Evolutionary conservation across 495 filamentous ascomycete species (phyloP), one percentile per base, ranked within the genome.

Genomic region (Amorphotheca resinae): DNA sequence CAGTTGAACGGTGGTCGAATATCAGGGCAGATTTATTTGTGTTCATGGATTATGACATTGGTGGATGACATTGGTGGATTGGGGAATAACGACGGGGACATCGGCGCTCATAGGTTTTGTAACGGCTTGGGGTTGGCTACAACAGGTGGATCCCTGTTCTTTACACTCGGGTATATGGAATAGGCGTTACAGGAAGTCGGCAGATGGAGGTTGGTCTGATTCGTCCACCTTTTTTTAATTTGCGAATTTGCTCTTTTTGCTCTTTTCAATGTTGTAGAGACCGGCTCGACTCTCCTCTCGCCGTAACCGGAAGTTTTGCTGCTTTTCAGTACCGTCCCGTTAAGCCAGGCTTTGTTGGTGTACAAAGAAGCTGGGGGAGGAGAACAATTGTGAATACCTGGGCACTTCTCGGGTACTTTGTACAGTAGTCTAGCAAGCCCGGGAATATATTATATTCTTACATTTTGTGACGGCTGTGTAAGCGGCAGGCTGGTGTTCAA

Each of bases 1-100:
- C 11, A 28, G 25, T 28, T 28, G 11, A 28, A 28, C 25, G 25
- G 11, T 28, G 25, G 48, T 47, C 39, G 51, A 44, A 22, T 11
- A 28, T 28, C n/a, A n/a, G n/a, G n/a, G n/a, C n/a, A n/a, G n/a
- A n/a, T n/a, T n/a, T n/a, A n/a, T n/a, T n/a, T n/a, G 5, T 28
- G 25, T 28, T 11, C 25, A 28, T 28, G 25, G 11, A 11, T 28
- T 28, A 28, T 11, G 25, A 28, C 25, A 28, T 28, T 28, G 25
- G 11, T 28, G 25, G 25, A 5, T 11, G 25, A 28, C 25, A 28
- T 28, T 28, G 25, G 11, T 28, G 25, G 25, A 5, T n/a, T 5
- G 25, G 25, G 25, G 25, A 28, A 28, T 28, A 28, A 28, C 11
- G 11, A 28, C 25, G 11, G 25, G 25, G 25, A 28, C 11, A 11